Evolutionary conservation across 2,329 filamentous ascomycete species (phyloP).

Genomic region (Penicillium griseofulvum): DNA sequence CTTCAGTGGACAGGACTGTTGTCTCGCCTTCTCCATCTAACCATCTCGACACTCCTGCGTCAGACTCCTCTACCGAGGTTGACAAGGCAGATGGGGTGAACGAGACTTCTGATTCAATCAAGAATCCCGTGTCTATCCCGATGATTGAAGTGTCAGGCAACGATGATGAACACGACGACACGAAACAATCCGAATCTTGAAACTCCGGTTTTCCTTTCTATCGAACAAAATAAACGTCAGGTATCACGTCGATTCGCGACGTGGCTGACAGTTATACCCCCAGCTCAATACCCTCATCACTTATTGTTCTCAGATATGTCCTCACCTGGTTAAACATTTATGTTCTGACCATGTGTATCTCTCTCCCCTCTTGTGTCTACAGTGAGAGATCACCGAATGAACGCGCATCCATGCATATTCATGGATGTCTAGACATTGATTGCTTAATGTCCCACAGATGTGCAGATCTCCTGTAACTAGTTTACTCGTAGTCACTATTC

Average conservation of each 20-base stretch:
- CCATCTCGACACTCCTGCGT: neutral
- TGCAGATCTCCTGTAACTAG: neutral
- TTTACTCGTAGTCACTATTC: neutral
- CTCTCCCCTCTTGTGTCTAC: neutral
- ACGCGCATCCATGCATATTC: neutral
- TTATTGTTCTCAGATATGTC: neutral
- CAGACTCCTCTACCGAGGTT: constrained; percentile 1
- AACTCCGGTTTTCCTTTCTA: neutral
- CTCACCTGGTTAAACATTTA: neutral
- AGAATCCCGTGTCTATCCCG: constrained; percentile 14
- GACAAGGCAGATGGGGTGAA: neutral
- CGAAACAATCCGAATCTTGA: neutral
- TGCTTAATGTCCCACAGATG: neutral
- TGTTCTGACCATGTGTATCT: neutral
- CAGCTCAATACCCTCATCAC: neutral
- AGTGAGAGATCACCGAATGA: neutral
- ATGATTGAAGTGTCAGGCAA: constrained; percentile 25
- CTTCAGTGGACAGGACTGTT: neutral
- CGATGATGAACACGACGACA: constrained; percentile 5
- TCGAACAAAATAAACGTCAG: neutral
- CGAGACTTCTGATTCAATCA: neutral
- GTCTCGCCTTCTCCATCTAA: neutral
- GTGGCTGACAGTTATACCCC: neutral
- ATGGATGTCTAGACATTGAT: neutral
- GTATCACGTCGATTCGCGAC: neutral